Evolutionary conservation across 2,329 filamentous ascomycete genomes (phyloP).

Genomic region (Trichoderma atroviride): DNA sequence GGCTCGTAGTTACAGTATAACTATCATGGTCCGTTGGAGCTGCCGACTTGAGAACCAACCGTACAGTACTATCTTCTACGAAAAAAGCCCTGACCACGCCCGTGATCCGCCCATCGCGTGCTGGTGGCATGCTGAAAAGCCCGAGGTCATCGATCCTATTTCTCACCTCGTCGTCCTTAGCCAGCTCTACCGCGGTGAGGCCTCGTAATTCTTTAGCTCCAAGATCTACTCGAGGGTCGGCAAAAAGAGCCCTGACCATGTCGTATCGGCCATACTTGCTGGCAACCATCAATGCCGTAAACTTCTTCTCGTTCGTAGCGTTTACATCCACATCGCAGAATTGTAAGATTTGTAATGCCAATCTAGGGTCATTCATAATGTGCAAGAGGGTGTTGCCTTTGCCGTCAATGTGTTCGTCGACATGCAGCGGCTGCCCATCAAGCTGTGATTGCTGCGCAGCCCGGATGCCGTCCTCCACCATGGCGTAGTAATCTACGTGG

Average conservation of each 20-base stretch:
- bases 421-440: slow-evolving; percentile 77
- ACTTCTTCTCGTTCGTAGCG: slow-evolving; percentile 89
- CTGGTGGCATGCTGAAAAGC: slow-evolving; percentile 73
- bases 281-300: slow-evolving; percentile 95
- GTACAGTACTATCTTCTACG: slow-evolving; percentile 91
- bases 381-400: slow-evolving; percentile 97
- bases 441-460: slow-evolving; percentile 74
- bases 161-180: slow-evolving; percentile 95
- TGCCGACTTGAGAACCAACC: slow-evolving; percentile 91
- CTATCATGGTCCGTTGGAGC: slow-evolving; percentile 79
- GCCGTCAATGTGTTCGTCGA: slow-evolving; percentile 88
- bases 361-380: slow-evolving; percentile 82
- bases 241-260: slow-evolving; percentile 85
- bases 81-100: slow-evolving; percentile 95
- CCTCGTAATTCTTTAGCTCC: slow-evolving; percentile 83
- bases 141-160: slow-evolving; percentile 96
- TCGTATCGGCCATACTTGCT: slow-evolving; percentile 97
- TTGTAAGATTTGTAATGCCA: slow-evolving; percentile 75
- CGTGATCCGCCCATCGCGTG: slow-evolving; percentile 78
- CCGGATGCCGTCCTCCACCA: slow-evolving; percentile 82
- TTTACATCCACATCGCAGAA: slow-evolving; percentile 95
- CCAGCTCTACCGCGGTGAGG: slow-evolving; percentile 90
- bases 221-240: slow-evolving; percentile 84
- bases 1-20: slow-evolving; percentile 92
- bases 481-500: slow-evolving; percentile 79